phyloP scores from a whole-genome alignment of 2,329 filamentous ascomycete genomes.

The Aspergillus ibericus region DNA sequence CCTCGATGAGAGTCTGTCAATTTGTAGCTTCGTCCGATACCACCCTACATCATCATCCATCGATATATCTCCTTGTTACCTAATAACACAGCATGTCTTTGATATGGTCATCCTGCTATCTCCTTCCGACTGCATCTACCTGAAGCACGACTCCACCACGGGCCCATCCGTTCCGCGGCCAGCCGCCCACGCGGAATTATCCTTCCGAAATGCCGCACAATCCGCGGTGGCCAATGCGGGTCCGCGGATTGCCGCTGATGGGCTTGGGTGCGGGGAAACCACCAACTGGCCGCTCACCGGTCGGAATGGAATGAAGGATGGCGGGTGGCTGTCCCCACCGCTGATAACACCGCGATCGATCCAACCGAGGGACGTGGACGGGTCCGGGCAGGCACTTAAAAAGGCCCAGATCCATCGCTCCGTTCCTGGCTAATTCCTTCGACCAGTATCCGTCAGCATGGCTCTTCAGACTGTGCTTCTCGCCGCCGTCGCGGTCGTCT shows the following conservation, averaged over 20 bases:
- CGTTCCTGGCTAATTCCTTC: not conserved
- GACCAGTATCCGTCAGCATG: conserved; percentile 18
- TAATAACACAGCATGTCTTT: too few species aligned
- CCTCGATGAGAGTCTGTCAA: too few species aligned
- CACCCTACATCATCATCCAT: too few species aligned
- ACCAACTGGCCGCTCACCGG: not conserved
- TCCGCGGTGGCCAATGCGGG: not conserved
- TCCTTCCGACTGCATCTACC: too few species aligned
- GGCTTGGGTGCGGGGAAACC: not conserved
- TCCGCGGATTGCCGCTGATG: not conserved
- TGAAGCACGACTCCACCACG: not conserved
- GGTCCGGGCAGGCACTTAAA: not conserved
- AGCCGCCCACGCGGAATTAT: not conserved
- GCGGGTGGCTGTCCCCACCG: not conserved
- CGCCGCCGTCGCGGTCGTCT: conserved; percentile 37
- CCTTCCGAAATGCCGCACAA: not conserved
- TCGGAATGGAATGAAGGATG: not conserved
- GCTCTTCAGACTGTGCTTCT: conserved; percentile 33
- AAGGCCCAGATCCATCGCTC: not conserved
- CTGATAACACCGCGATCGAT: not conserved
- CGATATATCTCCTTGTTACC: too few species aligned
- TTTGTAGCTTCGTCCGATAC: too few species aligned
- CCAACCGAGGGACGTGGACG: too few species aligned
- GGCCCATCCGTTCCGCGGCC: not conserved
- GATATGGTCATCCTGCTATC: not conserved